These are phyloP conservation scores for Chalciporus sp. DNA, from an alignment of 1,284 basidiomycete species.

Conservation along the genomic window DNA sequence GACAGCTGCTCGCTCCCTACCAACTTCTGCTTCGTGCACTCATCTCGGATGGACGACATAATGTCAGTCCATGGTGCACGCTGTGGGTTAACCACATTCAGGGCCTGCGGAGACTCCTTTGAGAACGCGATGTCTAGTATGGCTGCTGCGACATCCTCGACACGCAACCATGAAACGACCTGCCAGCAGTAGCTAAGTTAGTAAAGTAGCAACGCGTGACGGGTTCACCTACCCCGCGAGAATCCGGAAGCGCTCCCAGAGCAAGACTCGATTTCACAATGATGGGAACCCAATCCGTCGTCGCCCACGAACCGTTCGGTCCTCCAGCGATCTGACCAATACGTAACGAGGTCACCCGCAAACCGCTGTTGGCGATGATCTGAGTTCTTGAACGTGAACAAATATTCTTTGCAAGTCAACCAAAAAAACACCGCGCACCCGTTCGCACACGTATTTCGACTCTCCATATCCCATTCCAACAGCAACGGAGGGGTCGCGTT, in stretches of 20 bases:
- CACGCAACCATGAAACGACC: slow-evolving; percentile 28
- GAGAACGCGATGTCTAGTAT: slow-evolving; percentile 27
- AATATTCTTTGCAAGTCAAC: too few species aligned
- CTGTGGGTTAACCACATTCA: slow-evolving; percentile 27
- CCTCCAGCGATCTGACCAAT: slow-evolving; percentile 34
- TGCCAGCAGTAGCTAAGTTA: neutral
- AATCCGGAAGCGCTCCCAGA: slow-evolving; percentile 16
- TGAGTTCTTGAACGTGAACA: neutral
- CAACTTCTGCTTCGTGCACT: slow-evolving; percentile 6
- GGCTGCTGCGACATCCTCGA: slow-evolving; percentile 19
- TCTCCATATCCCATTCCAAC: slow-evolving; percentile 34
- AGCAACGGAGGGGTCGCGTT: slow-evolving; percentile 19
- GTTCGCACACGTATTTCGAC: slow-evolving; percentile 33
- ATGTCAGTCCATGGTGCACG: slow-evolving; percentile 16
- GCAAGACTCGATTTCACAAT: slow-evolving; percentile 24
- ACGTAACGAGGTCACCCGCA: slow-evolving; percentile 24
- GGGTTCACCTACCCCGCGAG: slow-evolving; percentile 5
- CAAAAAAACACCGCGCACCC: slow-evolving; percentile 14
- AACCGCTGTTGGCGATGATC: slow-evolving; percentile 25
- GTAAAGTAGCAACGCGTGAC: neutral
- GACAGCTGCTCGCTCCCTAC: neutral
- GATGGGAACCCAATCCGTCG: slow-evolving; percentile 20
- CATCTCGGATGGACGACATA: slow-evolving; percentile 17
- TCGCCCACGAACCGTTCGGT: slow-evolving; percentile 28
- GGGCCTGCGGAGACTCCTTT: slow-evolving; percentile 3